Evolutionary conservation across 768 basidiomycete genomes (phyloP).

Genomic region (Trametes gibbosa): DNA sequence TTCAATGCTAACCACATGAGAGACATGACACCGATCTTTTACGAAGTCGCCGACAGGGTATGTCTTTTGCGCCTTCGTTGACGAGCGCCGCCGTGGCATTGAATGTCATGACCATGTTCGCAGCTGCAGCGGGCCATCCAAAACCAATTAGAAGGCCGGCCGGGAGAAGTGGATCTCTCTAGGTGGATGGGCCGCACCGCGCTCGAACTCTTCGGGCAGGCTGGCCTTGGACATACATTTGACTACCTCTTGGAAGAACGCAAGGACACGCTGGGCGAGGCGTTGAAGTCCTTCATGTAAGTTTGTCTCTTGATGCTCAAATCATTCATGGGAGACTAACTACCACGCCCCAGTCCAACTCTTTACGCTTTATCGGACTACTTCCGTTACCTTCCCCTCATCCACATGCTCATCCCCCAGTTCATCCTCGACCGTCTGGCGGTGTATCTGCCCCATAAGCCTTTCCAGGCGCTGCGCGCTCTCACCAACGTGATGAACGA

Average conservation of each 20-base stretch:
- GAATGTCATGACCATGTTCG: not conserved
- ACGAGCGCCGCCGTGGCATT: too few relatives aligned
- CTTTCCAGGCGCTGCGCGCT: not conserved
- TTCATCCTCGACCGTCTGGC: not conserved
- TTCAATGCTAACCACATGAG: conserved; percentile 20
- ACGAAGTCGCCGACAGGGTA: conserved; percentile 6
- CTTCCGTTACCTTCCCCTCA: conserved; percentile 7
- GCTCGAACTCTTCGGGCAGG: conserved; percentile 35
- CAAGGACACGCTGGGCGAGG: not conserved
- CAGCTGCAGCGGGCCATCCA: not conserved
- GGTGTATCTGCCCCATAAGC: not conserved
- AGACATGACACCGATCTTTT: conserved; percentile 20
- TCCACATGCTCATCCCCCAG: conserved; percentile 4
- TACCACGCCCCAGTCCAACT: not conserved
- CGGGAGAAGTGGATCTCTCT: conserved; percentile 23
- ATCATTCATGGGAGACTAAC: not conserved
- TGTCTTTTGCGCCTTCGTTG: not conserved
- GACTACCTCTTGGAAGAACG: conserved; percentile 13
- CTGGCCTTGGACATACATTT: conserved; percentile 22
- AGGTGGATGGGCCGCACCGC: conserved; percentile 39
- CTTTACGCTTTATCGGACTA: not conserved
- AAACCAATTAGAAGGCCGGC: not conserved
- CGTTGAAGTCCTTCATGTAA: conserved; percentile 8
- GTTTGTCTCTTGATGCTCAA: not conserved
- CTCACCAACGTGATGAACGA: not conserved